A percentile compares a stretch with the other conserved stretches of the same genome.
These are phyloP conservation scores for Paracoccidioides lutzii DNA, from an alignment of 2,329 filamentous ascomycete genomes.

Conservation along the genomic window DNA sequence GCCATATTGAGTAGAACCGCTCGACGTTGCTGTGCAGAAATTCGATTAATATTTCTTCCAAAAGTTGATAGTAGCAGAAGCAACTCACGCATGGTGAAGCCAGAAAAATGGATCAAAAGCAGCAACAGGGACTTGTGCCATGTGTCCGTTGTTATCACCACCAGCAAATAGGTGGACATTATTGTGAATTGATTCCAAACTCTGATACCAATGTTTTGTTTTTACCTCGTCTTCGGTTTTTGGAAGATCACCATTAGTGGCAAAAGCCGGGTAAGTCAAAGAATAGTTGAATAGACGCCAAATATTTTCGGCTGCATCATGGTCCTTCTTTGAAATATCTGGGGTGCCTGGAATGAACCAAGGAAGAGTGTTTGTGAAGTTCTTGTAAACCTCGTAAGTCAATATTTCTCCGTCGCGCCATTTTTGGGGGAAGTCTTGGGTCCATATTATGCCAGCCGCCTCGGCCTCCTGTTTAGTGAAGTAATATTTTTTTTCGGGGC, in stretches of 20 bases:
- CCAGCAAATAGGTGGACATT: constrained; percentile 42
- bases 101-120: constrained; percentile 70
- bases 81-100: constrained; percentile 46
- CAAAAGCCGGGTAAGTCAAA: constrained; percentile 6
- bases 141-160: constrained; percentile 45
- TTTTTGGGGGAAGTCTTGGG: background rate
- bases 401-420: constrained; percentile 1
- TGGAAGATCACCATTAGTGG: constrained; percentile 10
- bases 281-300: constrained; percentile 10
- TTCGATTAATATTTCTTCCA: background rate
- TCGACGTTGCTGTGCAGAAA: background rate
- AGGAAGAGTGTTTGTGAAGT: background rate
- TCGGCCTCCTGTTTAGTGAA: background rate
- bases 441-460: background rate
- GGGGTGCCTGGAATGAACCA: background rate
- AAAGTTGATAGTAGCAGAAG: background rate
- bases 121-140: constrained; percentile 56
- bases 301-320: constrained; percentile 12
- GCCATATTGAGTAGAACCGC: constrained; percentile 2
- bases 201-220: constrained; percentile 10
- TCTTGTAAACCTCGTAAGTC: background rate
- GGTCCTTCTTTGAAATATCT: constrained; percentile 6
- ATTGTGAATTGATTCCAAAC: constrained; percentile 35
- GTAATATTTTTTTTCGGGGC: constrained; percentile 3
- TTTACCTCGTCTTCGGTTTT: constrained; percentile 18